Percentiles rank a stretch among this genome's conserved stretches.
Evolutionary conservation across 257 asterid genomes (phyloP).

Genomic region (Linderniella brevidens): DNA sequence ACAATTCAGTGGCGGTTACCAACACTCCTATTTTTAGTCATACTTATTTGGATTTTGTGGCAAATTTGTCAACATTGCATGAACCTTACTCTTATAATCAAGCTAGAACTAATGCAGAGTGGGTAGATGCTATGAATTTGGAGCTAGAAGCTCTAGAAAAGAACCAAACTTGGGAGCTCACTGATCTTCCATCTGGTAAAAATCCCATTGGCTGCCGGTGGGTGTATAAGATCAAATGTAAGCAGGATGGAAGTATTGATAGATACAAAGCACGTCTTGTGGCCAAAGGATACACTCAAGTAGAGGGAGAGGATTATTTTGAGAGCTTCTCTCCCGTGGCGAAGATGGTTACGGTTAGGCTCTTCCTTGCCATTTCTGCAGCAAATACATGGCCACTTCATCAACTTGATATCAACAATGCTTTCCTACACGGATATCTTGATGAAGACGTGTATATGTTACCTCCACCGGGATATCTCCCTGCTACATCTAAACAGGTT

Average conservation of each 20-base stretch:
- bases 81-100: neutral
- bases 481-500: neutral
- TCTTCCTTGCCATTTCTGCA: neutral
- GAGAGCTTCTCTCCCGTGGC: neutral
- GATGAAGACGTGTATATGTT: neutral
- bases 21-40: too few species aligned
- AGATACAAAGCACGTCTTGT: too few species aligned
- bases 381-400: neutral
- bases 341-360: neutral
- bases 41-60: too few species aligned
- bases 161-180: neutral
- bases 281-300: too few species aligned
- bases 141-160: neutral
- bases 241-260: too few species aligned
- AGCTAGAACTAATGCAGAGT: neutral
- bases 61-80: neutral
- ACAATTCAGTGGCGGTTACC: too few species aligned
- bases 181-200: neutral
- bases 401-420: neutral
- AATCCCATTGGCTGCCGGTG: neutral
- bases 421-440: neutral
- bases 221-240: neutral
- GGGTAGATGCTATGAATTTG: constrained; percentile 1
- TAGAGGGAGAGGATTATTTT: too few species aligned
- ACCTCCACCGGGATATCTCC: neutral